phyloP scores from a whole-genome alignment of 306 rosid species.

The Glycine latifolia region DNA sequence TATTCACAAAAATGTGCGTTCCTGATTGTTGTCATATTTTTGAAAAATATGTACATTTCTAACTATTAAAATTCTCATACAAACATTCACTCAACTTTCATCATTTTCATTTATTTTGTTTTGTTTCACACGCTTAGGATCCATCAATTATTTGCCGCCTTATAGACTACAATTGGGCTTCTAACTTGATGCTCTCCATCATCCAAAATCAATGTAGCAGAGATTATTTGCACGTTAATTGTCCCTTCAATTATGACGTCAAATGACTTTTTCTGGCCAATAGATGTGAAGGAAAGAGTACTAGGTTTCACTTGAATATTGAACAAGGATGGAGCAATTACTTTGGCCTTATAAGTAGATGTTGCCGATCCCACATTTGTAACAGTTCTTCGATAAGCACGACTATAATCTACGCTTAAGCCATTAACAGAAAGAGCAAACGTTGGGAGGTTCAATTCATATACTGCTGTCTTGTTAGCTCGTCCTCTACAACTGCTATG shows the following conservation, averaged over 20 bases:
- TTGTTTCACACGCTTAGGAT: too few species aligned
- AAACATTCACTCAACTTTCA: too few species aligned
- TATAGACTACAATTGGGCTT: constrained; percentile 48
- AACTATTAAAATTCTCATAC: too few species aligned
- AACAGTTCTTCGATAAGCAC: neutral
- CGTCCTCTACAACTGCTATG: neutral
- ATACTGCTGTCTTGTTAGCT: neutral
- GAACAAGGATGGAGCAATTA: constrained; percentile 23
- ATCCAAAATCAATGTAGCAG: constrained; percentile 54
- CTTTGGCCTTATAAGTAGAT: constrained; percentile 30
- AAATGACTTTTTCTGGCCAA: constrained; percentile 46
- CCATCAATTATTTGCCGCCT: neutral
- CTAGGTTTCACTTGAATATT: constrained; percentile 49
- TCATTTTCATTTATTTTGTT: too few species aligned
- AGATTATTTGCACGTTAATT: neutral
- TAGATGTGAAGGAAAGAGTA: constrained; percentile 44
- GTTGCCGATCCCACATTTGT: constrained; percentile 1
- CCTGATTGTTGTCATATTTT: too few species aligned
- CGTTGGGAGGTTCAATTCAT: constrained; percentile 64
- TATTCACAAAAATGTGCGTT: too few species aligned
- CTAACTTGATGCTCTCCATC: constrained; percentile 50
- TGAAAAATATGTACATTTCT: too few species aligned
- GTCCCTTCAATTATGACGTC: constrained; percentile 39
- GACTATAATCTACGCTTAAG: too few species aligned
- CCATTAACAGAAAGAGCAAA: constrained; percentile 31